Evolutionary conservation across 345 rosid genomes (phyloP).

Genomic region (Hibiscus tridactylites): DNA sequence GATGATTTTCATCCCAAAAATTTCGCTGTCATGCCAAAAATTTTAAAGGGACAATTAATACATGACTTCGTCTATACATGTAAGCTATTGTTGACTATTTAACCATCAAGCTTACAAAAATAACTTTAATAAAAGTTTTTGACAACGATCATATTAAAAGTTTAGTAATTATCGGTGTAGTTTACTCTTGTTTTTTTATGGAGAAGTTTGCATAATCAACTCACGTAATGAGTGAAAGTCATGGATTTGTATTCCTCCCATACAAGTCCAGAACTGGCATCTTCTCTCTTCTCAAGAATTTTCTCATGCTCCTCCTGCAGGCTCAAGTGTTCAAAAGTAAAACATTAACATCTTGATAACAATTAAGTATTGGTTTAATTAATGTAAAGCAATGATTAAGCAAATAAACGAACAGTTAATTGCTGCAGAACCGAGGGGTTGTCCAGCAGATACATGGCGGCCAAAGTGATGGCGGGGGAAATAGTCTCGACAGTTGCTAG

Average conservation of each 20-base stretch:
- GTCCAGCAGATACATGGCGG: not conserved
- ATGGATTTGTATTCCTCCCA: constrained; percentile 21
- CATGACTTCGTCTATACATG: too few species aligned
- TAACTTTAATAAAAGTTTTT: too few species aligned
- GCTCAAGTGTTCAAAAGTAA: too few species aligned
- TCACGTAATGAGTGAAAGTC: constrained; percentile 16
- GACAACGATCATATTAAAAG: too few species aligned
- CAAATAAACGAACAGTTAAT: not conserved
- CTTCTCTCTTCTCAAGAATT: constrained; percentile 7
- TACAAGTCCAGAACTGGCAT: constrained; percentile 4
- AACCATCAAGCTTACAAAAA: too few species aligned
- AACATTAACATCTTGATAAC: too few species aligned
- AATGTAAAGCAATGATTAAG: not conserved
- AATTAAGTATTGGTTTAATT: too few species aligned
- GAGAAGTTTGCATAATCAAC: not conserved
- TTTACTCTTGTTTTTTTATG: not conserved
- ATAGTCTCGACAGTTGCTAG: constrained; percentile 5
- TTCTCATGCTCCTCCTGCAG: constrained; percentile 16
- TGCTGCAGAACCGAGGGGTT: not conserved
- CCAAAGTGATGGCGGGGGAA: constrained; percentile 1
- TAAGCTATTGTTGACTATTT: too few species aligned
- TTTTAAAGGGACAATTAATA: too few species aligned
- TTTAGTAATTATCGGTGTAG: too few species aligned
- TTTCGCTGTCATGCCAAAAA: too few species aligned
- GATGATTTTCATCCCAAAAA: too few species aligned